Conservation (phyloP, 2,329 filamentous ascomycete species). For the Cercospora zeina region DNA sequence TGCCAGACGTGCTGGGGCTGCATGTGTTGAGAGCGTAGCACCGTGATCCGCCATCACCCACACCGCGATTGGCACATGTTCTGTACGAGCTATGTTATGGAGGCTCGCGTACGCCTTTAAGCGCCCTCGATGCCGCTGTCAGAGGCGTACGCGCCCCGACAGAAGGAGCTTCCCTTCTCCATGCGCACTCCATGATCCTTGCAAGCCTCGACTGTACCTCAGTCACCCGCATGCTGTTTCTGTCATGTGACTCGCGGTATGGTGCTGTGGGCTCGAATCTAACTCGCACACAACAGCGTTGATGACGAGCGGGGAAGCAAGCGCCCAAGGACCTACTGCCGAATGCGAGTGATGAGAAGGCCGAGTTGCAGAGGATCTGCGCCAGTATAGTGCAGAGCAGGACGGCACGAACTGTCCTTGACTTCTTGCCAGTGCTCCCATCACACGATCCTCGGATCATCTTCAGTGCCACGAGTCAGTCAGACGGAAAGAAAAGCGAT, state of each 20-base stretch:
- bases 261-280: conserved; percentile 6
- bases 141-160: conserved; percentile 5
- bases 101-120: conserved; percentile 4
- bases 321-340: neutral
- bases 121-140: conserved; percentile 10
- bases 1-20: neutral
- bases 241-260: conserved; percentile 10
- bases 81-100: neutral
- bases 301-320: neutral
- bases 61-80: neutral
- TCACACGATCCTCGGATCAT: neutral
- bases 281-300: neutral
- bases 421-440: neutral
- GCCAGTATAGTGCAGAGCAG: neutral
- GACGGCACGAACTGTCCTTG: neutral
- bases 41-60: neutral
- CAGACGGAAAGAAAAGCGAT: neutral
- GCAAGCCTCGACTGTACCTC: neutral
- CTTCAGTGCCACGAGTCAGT: neutral
- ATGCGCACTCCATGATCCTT: conserved; percentile 6
- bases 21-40: neutral
- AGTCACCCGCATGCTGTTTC: conserved; percentile 4
- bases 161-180: neutral
- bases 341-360: neutral
- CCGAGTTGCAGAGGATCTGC: neutral